Conservation (phyloP, 495 filamentous ascomycete species). For the Neurospora sp. region DNA sequence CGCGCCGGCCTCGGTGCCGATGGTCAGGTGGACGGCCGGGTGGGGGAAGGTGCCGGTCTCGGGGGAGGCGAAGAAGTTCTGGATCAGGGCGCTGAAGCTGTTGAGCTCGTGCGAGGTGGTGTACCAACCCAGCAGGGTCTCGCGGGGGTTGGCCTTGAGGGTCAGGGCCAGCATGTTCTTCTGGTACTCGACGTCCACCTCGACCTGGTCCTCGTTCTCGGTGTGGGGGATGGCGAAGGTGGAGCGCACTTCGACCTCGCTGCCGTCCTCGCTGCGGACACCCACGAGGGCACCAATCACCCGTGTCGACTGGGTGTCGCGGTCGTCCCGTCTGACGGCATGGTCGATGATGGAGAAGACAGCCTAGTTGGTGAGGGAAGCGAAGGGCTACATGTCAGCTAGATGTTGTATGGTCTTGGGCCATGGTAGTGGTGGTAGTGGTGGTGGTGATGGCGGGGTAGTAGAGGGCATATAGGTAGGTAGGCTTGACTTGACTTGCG, state of each 20-base stretch:
- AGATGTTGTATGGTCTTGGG: neutral
- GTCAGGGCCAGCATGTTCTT: slow-evolving; percentile 96
- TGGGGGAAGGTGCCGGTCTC: slow-evolving; percentile 94
- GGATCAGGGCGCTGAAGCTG: slow-evolving; percentile 94
- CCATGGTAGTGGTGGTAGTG: slow-evolving; percentile 21
- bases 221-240: slow-evolving; percentile 97
- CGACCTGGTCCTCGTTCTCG: slow-evolving; percentile 95
- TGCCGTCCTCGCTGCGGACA: slow-evolving; percentile 86
- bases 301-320: slow-evolving; percentile 79
- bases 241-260: slow-evolving; percentile 87
- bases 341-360: slow-evolving; percentile 97
- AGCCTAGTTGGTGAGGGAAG: slow-evolving; percentile 47
- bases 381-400: slow-evolving; percentile 1
- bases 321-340: slow-evolving; percentile 79
- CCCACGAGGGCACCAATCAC: slow-evolving; percentile 95
- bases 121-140: slow-evolving; percentile 95
- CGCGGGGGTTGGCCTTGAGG: slow-evolving; percentile 85
- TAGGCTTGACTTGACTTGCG: slow-evolving; percentile 32
- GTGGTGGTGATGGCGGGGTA: slow-evolving; percentile 64
- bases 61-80: slow-evolving; percentile 97
- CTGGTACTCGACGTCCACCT: slow-evolving; percentile 99
- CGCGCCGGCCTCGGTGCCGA: slow-evolving; percentile 74
- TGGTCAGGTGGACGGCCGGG: slow-evolving; percentile 90
- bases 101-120: slow-evolving; percentile 92
- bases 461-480: slow-evolving; percentile 70